phyloP scores from a whole-genome alignment of 2,329 filamentous ascomycete genomes.

The Keithomyces neogunnii region DNA sequence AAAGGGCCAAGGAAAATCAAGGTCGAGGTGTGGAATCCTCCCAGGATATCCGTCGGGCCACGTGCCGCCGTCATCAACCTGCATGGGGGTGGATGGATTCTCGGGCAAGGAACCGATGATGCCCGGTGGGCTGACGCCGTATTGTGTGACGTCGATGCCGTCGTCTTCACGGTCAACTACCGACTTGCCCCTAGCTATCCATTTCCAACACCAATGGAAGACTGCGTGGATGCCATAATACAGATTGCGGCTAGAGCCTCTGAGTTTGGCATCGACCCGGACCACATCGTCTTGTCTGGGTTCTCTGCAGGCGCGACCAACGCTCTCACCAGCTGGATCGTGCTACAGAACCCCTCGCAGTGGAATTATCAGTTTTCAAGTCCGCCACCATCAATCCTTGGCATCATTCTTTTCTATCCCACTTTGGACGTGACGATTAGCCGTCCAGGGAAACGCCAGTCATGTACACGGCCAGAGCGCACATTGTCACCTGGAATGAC shows the following conservation, averaged over 20 bases:
- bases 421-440: constrained; percentile 52
- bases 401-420: constrained; percentile 53
- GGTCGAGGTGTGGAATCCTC: constrained; percentile 38
- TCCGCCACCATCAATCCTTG: constrained; percentile 38
- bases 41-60: constrained; percentile 21
- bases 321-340: constrained; percentile 38
- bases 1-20: constrained; percentile 31
- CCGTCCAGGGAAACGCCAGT: constrained; percentile 46
- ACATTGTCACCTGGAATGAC: constrained; percentile 50
- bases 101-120: constrained; percentile 56
- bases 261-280: constrained; percentile 48
- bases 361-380: constrained; percentile 29
- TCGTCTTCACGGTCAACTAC: constrained; percentile 59
- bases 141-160: constrained; percentile 40
- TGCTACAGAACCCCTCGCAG: constrained; percentile 34
- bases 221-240: constrained; percentile 55
- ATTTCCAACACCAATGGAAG: constrained; percentile 57
- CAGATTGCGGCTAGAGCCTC: constrained; percentile 48
- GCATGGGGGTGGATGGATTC: constrained; percentile 59
- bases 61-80: constrained; percentile 55
- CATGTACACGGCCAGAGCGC: constrained; percentile 45
- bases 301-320: constrained; percentile 56
- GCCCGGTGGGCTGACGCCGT: constrained; percentile 50
- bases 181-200: constrained; percentile 57
- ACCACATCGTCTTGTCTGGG: constrained; percentile 49